Evolutionary conservation across 495 filamentous ascomycete genomes (phyloP).

Genomic region (Penicillium steckii): DNA sequence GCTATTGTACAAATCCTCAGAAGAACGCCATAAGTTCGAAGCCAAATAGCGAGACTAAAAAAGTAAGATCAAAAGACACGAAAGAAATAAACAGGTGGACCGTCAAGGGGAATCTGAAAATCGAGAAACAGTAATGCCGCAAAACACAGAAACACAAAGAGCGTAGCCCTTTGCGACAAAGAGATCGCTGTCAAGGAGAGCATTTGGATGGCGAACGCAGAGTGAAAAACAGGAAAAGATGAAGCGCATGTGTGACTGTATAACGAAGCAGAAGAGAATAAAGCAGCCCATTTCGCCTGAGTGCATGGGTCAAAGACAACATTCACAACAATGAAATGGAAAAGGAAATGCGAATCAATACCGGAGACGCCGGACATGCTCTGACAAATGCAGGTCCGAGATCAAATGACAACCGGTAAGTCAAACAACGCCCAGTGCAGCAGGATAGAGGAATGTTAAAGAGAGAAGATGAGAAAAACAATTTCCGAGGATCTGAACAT

Average conservation of each 20-base stretch:
- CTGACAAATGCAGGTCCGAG: constrained; percentile 15
- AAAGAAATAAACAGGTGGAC: not conserved
- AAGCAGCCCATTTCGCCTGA: not conserved
- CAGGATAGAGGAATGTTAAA: no score
- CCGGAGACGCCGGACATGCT: constrained; percentile 19
- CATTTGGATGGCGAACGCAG: not conserved
- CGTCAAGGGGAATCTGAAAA: not conserved
- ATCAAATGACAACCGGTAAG: not conserved
- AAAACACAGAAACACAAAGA: not conserved
- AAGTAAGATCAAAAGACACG: not conserved
- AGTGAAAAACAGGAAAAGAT: not conserved
- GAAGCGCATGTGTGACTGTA: not conserved
- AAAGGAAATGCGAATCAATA: not conserved
- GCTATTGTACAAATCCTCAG: constrained; percentile 23
- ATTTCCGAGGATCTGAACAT: not conserved
- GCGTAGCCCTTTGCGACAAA: not conserved
- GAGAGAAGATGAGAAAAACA: not conserved
- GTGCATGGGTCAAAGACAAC: constrained; percentile 3
- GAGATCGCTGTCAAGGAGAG: not conserved
- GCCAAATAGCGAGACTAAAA: not conserved
- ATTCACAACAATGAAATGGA: constrained; percentile 11
- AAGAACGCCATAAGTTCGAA: constrained; percentile 16
- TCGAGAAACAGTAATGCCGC: not conserved
- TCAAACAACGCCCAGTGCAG: constrained; percentile 1
- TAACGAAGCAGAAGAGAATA: not conserved